Evolutionary conservation across 139 green algal genomes (phyloP), one percentile per base, ranked within the genome.

Genomic region (Edaphochlamys debaryana): DNA sequence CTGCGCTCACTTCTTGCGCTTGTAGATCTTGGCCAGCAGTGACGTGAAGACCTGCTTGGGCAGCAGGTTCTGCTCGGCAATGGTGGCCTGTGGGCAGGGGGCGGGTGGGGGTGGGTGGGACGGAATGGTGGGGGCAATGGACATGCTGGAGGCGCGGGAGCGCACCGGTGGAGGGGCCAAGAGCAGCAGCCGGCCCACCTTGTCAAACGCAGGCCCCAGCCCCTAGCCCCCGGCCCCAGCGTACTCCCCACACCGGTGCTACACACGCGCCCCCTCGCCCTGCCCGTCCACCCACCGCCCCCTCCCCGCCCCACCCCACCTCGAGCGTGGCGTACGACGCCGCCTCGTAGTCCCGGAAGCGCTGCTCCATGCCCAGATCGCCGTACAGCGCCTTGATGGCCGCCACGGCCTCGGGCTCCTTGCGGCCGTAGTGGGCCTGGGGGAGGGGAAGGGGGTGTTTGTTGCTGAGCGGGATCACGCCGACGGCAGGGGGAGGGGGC

Each of bases 21-120:
- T 99, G 93, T 98, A 99, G 69, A 99, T 99, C 84, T 99, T 99
- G 32, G 85, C 88, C 27, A 99, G 89, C 74, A 99, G 88, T 34
- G 82, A 86, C 42, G 88, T 94, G 90, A 98, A 99, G 3, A 99
- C 93, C 3, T 77, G 89, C 67, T 92, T 80, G 34, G 97, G 96
- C 79, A 99, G 84, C 69, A 92, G 56, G 19, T 80, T 93, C 91
- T 99, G 95, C 67, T 89, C 88, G 40, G 94, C 81, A 40, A 99
- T 99, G 15, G 84, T 77, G 32, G 62, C 63, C 41, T 67, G 66
- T 9, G 25, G 13, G n/a, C n/a, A n/a, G n/a, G n/a, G n/a, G n/a
- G n/a, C n/a, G n/a, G n/a, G n/a, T n/a, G n/a, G n/a, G n/a, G n/a
- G n/a, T n/a, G n/a, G n/a, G n/a, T n/a, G n/a, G n/a, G n/a, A n/a